Base-by-base conservation (phyloP, 1,284 basidiomycete species). In the Tremellales sp. region DNA sequence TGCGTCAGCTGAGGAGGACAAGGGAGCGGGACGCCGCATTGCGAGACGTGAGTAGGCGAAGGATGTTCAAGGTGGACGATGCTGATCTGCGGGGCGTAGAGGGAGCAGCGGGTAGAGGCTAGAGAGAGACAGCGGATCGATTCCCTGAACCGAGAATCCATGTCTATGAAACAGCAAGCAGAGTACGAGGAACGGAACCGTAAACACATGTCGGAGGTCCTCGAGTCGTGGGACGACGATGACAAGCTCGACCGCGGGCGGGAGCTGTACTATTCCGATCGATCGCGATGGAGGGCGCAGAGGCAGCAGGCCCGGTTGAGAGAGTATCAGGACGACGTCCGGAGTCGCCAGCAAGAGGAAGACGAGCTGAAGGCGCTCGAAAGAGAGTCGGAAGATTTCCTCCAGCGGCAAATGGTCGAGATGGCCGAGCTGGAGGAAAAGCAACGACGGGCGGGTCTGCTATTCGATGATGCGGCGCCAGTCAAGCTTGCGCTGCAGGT, bases 221-320 rank as follows among this genome's bases (percentile, higher is more conserved):
- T 92, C 21, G 84, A 85, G 50, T 72, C 84, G 1, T 93, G 87
- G 86, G 89, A 94, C 60, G 90, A 94, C 60, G 90, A 93, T 53
- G 86, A 90, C 64, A 85, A 85, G 54, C 86, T 87, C 52, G 89
- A 65, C 25, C 50, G 59, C 10, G 69, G 70, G 3, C 53, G 65
- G 27, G 70, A 92, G 56, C 62, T 82, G 22, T 93, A 88, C 72
- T 92, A 90, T 61, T 78, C 84, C 32, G 90, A 94, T 61, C 79
- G 88, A 83, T 86, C 77, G 8, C 81, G 85, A 24, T 94, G 89
- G 89, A 80, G 89, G 19, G 72, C 79, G 37, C 69, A 81, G 35
- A 81, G 90, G 32, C 75, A 78, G 5, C 78, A 84, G 26, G 75
- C 83, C 37, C 77, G 91, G 1, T 72, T 78, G 14, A 75, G 81